phyloP scores from a whole-genome alignment of 495 filamentous ascomycete genomes.

The Talaromyces adpressus region DNA sequence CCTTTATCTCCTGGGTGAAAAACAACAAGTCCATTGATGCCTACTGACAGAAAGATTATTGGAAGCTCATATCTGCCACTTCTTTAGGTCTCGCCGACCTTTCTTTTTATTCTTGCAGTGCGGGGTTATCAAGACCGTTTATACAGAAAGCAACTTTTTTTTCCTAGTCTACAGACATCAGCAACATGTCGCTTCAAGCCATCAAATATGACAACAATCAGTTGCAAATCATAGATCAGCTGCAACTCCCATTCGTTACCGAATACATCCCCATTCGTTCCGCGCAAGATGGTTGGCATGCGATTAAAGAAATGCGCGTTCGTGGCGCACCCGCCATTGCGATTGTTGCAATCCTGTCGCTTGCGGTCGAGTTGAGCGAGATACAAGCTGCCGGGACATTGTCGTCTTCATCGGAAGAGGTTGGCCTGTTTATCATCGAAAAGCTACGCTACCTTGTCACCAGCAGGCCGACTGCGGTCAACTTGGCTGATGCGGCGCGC shows the following conservation, averaged over 20 bases:
- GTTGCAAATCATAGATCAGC: slow-evolving; percentile 82
- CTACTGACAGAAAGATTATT: not conserved
- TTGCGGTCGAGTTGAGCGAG: slow-evolving; percentile 53
- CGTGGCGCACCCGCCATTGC: slow-evolving; percentile 94
- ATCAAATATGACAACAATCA: slow-evolving; percentile 77
- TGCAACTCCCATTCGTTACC: slow-evolving; percentile 79
- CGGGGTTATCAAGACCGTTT: not conserved
- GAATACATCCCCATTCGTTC: slow-evolving; percentile 68
- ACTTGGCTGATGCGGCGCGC: slow-evolving; percentile 79
- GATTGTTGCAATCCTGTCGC: slow-evolving; percentile 84
- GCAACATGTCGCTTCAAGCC: slow-evolving; percentile 63
- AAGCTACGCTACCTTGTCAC: slow-evolving; percentile 77
- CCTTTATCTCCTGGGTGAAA: not conserved
- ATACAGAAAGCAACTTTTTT: not conserved
- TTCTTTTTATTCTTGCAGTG: not conserved
- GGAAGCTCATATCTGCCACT: not conserved
- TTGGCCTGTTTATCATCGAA: slow-evolving; percentile 56
- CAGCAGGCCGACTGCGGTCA: slow-evolving; percentile 89
- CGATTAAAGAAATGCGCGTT: slow-evolving; percentile 91
- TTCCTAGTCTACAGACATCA: not conserved
- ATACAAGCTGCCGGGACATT: slow-evolving; percentile 18
- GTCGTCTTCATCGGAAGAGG: slow-evolving; percentile 45
- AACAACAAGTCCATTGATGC: not conserved
- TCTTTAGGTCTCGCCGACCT: not conserved
- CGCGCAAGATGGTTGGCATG: slow-evolving; percentile 79